Conservation (phyloP, 352 stramenopile genomes). For the Thalassiosira mediterranea region DNA sequence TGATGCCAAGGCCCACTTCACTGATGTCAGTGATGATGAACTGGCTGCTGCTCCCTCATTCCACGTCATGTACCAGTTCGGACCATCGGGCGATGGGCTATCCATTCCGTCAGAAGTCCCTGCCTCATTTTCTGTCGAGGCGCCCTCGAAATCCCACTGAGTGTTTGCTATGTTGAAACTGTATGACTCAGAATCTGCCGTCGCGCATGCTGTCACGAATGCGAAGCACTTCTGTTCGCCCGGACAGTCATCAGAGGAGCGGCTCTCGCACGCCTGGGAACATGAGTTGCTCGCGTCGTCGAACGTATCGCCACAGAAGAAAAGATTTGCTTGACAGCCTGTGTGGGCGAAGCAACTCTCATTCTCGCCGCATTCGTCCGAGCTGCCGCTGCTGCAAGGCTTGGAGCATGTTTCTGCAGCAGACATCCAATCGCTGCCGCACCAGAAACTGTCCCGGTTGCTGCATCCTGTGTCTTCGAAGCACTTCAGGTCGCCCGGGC, state of each 20-base stretch:
- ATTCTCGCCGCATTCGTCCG: constrained; percentile 21
- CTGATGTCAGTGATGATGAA: too few species aligned
- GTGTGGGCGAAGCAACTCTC: constrained; percentile 39
- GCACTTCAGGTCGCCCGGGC: constrained; percentile 29
- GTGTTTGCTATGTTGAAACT: constrained; percentile 4
- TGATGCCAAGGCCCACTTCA: too few species aligned
- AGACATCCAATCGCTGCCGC: constrained; percentile 30
- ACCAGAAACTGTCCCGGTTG: constrained; percentile 37
- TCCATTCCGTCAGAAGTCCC: not conserved
- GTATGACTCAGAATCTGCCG: not conserved
- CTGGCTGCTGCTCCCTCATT: too few species aligned
- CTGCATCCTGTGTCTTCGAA: constrained; percentile 29
- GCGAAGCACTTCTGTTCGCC: constrained; percentile 15
- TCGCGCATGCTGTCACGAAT: constrained; percentile 16
- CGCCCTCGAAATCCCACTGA: not conserved
- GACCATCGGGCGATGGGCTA: too few species aligned
- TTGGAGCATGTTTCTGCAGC: constrained; percentile 26
- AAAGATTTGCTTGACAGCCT: constrained; percentile 27
- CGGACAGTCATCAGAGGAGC: constrained; percentile 16
- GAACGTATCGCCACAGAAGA: constrained; percentile 41
- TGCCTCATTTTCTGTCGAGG: not conserved
- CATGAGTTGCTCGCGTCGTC: constrained; percentile 33
- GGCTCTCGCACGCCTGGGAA: constrained; percentile 3
- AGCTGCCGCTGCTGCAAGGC: constrained; percentile 29
- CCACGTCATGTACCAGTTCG: constrained; percentile 6